Evolutionary conservation across 495 filamentous ascomycete genomes (phyloP).

Genomic region (Trichoderma virens): DNA sequence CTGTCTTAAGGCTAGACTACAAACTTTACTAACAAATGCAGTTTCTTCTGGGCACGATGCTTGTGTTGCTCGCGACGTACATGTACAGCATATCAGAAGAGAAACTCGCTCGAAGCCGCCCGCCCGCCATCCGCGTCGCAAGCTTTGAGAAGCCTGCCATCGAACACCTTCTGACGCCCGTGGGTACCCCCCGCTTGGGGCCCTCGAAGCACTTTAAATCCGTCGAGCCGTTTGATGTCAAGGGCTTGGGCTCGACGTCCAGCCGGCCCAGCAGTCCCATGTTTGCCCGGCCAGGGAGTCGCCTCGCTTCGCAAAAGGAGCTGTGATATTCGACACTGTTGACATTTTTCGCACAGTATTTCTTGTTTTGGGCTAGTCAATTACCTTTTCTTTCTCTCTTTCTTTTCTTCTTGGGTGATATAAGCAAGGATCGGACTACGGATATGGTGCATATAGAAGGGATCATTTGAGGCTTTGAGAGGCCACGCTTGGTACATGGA

Average conservation of each 20-base stretch:
- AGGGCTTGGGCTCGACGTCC: conserved; percentile 4
- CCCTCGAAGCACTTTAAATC: neutral
- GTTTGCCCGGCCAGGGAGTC: neutral
- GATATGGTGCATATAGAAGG: conserved; percentile 4
- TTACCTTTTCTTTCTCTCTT: neutral
- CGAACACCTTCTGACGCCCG: conserved; percentile 20
- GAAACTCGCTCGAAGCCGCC: conserved; percentile 39
- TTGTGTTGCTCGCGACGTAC: conserved; percentile 75
- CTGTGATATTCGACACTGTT: neutral
- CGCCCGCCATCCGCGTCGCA: conserved; percentile 67
- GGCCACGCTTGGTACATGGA: neutral
- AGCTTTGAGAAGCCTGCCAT: conserved; percentile 65
- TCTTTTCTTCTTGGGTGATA: neutral
- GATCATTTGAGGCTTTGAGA: neutral
- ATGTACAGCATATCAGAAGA: conserved; percentile 62
- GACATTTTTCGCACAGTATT: neutral
- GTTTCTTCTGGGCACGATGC: conserved; percentile 71
- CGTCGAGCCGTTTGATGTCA: conserved; percentile 8
- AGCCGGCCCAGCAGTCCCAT: conserved; percentile 10
- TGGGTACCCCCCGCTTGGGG: neutral
- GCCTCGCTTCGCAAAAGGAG: neutral
- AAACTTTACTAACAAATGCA: conserved; percentile 28
- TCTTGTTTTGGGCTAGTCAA: neutral
- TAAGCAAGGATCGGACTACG: neutral
- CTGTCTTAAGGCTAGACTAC: too few species aligned